Base-by-base conservation (phyloP, 2,329 filamentous ascomycete species). In the Xylariaceae sp. region DNA sequence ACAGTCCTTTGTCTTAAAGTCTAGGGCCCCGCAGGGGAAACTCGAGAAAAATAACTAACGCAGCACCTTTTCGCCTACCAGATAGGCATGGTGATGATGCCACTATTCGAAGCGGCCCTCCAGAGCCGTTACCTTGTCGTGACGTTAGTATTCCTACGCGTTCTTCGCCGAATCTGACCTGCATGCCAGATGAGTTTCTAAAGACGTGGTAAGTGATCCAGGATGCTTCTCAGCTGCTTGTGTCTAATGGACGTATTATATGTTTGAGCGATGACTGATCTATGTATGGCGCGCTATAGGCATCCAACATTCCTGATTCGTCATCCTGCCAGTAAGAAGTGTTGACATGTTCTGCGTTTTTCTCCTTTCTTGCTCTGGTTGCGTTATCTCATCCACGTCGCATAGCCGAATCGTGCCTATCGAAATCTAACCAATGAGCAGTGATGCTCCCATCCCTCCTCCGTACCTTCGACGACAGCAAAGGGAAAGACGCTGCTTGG, bases 241-340 rank as follows among this genome's bases (percentile, higher is more conserved):
- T 5, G 7, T 28, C 7, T 28, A 28, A 28, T 28, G 22, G 4
- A 28, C 22, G 22, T 28, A 28, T 28, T 28, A 28, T 28, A 7
- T 28, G n/a, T 7, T 28, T 28, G 22, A 28, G 22, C 22, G 22
- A 28, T 28, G 22, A 28, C 22, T 28, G 22, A 28, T n/a, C 22
- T 4, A 28, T 28, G 22, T 28, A 28, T 28, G 4, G 22, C 4
- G 7, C 7, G 7, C 4, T 7, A 28, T 2, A 55, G 52, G 50
- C 22, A 52, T 13, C 57, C 57, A 9, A 58, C 57, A 1, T 50
- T 59, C 18, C 53, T 59, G n/a, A 57, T 59, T 39, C 57, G 57
- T 10, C 57, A 59, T 36, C 57, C 57, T 3, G 57, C 55, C n/a
- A 36, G 34, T 38, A 38, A 38, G 34, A 9, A 4, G 5, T 16